These are phyloP conservation scores for Barnettozyma californica DNA, from an alignment of 805 yeast species.

Conservation along the genomic window DNA sequence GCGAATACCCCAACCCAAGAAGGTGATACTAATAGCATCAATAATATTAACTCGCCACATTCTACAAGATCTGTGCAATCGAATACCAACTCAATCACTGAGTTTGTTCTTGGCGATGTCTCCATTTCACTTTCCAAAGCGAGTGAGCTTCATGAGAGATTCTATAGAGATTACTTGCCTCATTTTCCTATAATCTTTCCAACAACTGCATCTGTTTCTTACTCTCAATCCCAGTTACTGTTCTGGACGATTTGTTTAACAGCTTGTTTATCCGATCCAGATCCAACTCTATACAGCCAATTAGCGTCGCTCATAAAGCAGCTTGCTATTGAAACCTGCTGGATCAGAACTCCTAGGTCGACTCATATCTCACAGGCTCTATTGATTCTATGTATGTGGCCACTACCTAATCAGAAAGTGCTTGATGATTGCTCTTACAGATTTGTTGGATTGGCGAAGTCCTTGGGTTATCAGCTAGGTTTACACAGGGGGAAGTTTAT, in stretches of 20 bases:
- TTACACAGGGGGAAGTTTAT: slow-evolving; percentile 89
- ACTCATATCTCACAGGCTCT: slow-evolving; percentile 91
- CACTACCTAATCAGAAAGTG: slow-evolving; percentile 86
- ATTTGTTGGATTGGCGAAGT: slow-evolving; percentile 82
- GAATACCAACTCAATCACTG: slow-evolving; percentile 36
- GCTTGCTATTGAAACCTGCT: slow-evolving; percentile 85
- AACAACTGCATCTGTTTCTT: slow-evolving; percentile 65
- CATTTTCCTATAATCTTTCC: slow-evolving; percentile 76
- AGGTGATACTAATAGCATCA: not conserved
- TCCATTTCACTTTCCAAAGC: slow-evolving; percentile 63
- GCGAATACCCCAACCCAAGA: slow-evolving; percentile 26
- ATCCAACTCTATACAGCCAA: slow-evolving; percentile 72
- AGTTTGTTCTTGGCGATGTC: slow-evolving; percentile 75
- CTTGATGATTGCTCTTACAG: slow-evolving; percentile 89
- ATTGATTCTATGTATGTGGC: slow-evolving; percentile 84
- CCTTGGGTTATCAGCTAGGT: slow-evolving; percentile 79
- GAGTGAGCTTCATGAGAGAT: slow-evolving; percentile 61
- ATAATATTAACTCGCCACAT: slow-evolving; percentile 16
- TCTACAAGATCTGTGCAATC: slow-evolving; percentile 22
- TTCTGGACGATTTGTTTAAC: slow-evolving; percentile 91
- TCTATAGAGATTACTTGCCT: slow-evolving; percentile 63
- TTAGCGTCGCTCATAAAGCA: slow-evolving; percentile 77
- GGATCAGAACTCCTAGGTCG: slow-evolving; percentile 90
- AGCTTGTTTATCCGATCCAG: slow-evolving; percentile 82
- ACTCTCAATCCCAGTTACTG: slow-evolving; percentile 74